These are phyloP conservation scores for Lachancea thermotolerans DNA, from an alignment of 805 yeast genomes.

Conservation along the genomic window DNA sequence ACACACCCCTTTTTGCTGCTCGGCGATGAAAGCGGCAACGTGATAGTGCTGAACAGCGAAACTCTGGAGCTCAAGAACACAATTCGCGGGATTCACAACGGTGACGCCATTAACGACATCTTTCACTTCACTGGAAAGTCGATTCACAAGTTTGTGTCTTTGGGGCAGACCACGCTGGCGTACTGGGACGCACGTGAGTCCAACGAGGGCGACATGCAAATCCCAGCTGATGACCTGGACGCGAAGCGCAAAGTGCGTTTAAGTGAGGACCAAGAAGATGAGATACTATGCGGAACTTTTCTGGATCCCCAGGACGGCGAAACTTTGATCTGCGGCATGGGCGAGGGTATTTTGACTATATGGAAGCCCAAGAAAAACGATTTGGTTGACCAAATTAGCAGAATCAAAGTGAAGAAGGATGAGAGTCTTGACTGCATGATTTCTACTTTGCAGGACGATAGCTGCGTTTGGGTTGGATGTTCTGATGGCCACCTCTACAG, in stretches of 20 bases:
- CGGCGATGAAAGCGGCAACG: conserved; percentile 64
- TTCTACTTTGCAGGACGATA: conserved; percentile 40
- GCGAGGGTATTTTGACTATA: conserved; percentile 79
- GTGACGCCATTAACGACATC: conserved; percentile 73
- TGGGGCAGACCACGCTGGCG: conserved; percentile 77
- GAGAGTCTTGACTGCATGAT: conserved; percentile 70
- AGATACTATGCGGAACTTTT: conserved; percentile 68
- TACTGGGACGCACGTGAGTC: conserved; percentile 68
- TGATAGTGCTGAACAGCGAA: conserved; percentile 56
- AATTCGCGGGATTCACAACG: conserved; percentile 52
- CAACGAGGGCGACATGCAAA: conserved; percentile 17
- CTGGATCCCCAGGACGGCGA: conserved; percentile 58
- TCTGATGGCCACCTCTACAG: conserved; percentile 68
- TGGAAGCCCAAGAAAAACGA: conserved; percentile 74
- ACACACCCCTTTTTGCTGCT: conserved; percentile 41
- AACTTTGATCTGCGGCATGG: conserved; percentile 74
- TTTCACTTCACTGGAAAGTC: conserved; percentile 57
- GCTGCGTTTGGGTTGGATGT: conserved; percentile 69
- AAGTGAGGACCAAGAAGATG: conserved; percentile 92
- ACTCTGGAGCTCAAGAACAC: conserved; percentile 44
- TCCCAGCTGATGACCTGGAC: conserved; percentile 17
- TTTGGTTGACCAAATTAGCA: conserved; percentile 67
- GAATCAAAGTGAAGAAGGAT: conserved; percentile 61
- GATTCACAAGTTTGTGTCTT: conserved; percentile 68
- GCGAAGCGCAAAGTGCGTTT: conserved; percentile 45